These are phyloP conservation scores for Aspergillus bridgeri DNA, from an alignment of 495 filamentous ascomycete species.

Conservation along the genomic window DNA sequence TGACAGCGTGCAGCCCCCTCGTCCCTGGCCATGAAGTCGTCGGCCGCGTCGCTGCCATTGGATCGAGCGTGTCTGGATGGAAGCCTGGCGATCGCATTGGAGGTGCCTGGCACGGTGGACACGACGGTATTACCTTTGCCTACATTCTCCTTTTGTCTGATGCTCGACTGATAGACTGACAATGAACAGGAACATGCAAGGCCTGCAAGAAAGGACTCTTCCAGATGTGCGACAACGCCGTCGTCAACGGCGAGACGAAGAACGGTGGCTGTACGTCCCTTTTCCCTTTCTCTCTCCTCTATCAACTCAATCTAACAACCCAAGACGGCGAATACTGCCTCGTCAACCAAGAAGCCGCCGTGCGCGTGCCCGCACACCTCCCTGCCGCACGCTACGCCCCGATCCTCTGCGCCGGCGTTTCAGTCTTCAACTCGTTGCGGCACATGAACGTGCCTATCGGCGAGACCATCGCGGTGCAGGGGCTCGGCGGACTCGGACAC, in stretches of 20 bases:
- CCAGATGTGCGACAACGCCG: slow-evolving; percentile 51
- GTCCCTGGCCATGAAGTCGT: slow-evolving; percentile 55
- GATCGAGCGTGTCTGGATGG: slow-evolving; percentile 40
- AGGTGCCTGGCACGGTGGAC: slow-evolving; percentile 55
- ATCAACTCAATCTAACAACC: neutral
- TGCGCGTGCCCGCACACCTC: slow-evolving; percentile 54
- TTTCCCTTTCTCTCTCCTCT: neutral
- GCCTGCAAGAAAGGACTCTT: slow-evolving; percentile 47
- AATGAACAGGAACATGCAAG: slow-evolving; percentile 33
- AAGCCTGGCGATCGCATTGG: slow-evolving; percentile 49
- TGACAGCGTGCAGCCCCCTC: slow-evolving; percentile 31
- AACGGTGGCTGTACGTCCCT: slow-evolving; percentile 46
- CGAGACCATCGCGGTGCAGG: slow-evolving; percentile 60
- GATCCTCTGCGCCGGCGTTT: slow-evolving; percentile 69
- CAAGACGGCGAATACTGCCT: slow-evolving; percentile 59
- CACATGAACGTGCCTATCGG: slow-evolving; percentile 56
- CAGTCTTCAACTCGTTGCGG: slow-evolving; percentile 68
- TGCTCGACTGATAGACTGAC: neutral
- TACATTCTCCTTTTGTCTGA: neutral
- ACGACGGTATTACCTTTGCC: slow-evolving; percentile 25
- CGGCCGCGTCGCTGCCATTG: slow-evolving; percentile 49
- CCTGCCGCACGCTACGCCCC: slow-evolving; percentile 61
- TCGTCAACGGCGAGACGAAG: slow-evolving; percentile 50
- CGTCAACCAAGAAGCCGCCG: slow-evolving; percentile 60
- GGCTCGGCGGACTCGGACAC: slow-evolving; percentile 65